Evolutionary conservation across 2,329 filamentous ascomycete species (phyloP).

Genomic region (Phyllosticta capitalensis): DNA sequence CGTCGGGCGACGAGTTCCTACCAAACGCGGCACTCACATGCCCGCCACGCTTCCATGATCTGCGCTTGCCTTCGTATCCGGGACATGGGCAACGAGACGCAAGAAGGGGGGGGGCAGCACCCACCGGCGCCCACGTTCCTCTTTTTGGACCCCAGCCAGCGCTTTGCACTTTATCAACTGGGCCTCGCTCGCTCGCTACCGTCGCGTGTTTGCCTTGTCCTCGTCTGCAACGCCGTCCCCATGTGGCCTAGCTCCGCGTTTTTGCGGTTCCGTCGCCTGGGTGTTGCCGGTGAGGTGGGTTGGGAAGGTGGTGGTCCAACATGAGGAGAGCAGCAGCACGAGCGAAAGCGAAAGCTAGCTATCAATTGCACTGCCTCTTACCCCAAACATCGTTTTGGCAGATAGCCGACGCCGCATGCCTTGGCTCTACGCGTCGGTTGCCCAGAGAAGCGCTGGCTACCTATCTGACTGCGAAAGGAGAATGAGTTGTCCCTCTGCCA

Average conservation of each 20-base stretch:
- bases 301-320: background rate
- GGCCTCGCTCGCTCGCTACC: no score
- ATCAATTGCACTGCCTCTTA: background rate
- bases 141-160: no score
- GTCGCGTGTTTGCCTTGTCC: background rate
- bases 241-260: background rate
- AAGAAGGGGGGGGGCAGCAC: no score
- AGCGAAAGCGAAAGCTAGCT: background rate
- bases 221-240: background rate
- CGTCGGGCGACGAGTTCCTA: no score
- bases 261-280: background rate
- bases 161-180: background rate
- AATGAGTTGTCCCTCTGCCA: no score
- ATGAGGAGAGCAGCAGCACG: background rate
- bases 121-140: no score
- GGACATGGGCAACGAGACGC: no score
- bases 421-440: background rate
- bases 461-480: background rate
- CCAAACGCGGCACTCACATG: no score
- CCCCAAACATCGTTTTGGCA: background rate
- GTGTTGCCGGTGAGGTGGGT: no score
- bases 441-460: background rate
- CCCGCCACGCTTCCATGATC: no score
- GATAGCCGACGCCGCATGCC: background rate
- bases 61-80: no score